Evolutionary conservation across 768 basidiomycete species (phyloP).

Genomic region (Cyclocybe cylindracea): DNA sequence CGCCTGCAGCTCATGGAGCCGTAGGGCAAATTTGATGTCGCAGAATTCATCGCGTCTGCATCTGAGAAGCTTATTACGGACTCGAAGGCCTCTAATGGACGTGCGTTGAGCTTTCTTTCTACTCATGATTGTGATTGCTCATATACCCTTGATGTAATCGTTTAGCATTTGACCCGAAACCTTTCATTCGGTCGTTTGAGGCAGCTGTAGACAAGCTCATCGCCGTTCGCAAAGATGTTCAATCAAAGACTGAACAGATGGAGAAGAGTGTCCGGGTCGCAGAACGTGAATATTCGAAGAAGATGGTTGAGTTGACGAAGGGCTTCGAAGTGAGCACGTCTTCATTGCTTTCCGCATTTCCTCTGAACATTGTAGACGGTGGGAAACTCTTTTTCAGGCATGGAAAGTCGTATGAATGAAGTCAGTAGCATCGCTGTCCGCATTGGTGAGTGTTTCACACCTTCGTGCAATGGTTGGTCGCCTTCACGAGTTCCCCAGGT

Average conservation of each 20-base stretch:
- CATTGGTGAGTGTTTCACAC: conserved; percentile 61
- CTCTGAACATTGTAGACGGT: conserved; percentile 59
- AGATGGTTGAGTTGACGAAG: conserved; percentile 88
- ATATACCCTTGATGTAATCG: not conserved
- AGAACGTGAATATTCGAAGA: conserved; percentile 92
- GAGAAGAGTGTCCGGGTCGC: conserved; percentile 88
- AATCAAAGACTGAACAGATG: conserved; percentile 86
- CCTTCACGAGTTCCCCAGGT: conserved; percentile 44
- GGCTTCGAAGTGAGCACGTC: conserved; percentile 85
- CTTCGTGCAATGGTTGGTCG: not conserved
- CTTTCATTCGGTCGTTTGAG: conserved; percentile 92
- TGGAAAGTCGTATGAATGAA: conserved; percentile 90
- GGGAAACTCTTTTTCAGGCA: conserved; percentile 81
- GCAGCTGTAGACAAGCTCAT: conserved; percentile 88
- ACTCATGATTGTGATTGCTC: not conserved
- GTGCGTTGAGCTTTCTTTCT: conserved; percentile 38
- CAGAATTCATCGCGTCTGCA: conserved; percentile 82
- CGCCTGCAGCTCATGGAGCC: conserved; percentile 2
- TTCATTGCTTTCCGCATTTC: not conserved
- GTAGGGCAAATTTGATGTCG: conserved; percentile 89
- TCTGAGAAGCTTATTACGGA: conserved; percentile 88
- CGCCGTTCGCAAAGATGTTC: conserved; percentile 85
- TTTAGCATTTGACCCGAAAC: conserved; percentile 90
- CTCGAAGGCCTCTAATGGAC: conserved; percentile 82
- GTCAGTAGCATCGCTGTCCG: conserved; percentile 93